Percentiles rank a stretch among this genome's conserved stretches.
Evolutionary conservation across 345 rosid species (phyloP).

Genomic region (Eucalyptus pumila): DNA sequence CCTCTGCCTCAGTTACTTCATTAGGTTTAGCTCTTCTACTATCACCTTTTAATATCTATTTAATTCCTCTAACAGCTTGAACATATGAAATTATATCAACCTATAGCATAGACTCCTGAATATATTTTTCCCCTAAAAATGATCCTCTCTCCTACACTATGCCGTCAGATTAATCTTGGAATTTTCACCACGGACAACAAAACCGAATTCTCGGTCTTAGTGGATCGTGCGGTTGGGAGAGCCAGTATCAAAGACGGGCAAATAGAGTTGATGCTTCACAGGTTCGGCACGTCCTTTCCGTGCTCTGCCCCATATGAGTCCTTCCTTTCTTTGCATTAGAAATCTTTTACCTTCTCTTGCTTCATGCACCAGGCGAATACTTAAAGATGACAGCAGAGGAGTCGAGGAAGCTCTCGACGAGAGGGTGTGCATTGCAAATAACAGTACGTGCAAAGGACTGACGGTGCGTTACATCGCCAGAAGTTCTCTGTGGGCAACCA

Average conservation of each 20-base stretch:
- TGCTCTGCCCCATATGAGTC: background rate
- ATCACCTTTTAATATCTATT: too few species aligned
- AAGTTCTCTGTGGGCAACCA: background rate
- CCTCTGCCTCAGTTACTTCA: too few species aligned
- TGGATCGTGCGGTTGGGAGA: constrained; percentile 81
- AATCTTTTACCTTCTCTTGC: background rate
- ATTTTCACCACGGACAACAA: constrained; percentile 42
- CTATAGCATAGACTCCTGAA: background rate
- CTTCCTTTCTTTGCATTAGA: background rate
- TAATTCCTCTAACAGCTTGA: too few species aligned
- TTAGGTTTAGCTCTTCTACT: too few species aligned
- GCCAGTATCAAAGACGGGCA: constrained; percentile 71
- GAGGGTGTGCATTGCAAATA: constrained; percentile 21
- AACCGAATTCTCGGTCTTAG: constrained; percentile 69
- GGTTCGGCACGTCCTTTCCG: constrained; percentile 1
- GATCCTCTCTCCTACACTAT: background rate
- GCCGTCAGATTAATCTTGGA: constrained; percentile 59
- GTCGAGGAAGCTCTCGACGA: constrained; percentile 62
- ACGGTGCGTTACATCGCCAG: constrained; percentile 17
- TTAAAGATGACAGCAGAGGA: constrained; percentile 27
- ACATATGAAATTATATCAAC: background rate
- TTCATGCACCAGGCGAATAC: constrained; percentile 24
- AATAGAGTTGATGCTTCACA: constrained; percentile 58
- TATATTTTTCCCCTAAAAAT: background rate
- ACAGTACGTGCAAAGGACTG: constrained; percentile 40